phyloP scores from a whole-genome alignment of 2,329 filamentous ascomycete genomes.

The Hypoxylon sp. region DNA sequence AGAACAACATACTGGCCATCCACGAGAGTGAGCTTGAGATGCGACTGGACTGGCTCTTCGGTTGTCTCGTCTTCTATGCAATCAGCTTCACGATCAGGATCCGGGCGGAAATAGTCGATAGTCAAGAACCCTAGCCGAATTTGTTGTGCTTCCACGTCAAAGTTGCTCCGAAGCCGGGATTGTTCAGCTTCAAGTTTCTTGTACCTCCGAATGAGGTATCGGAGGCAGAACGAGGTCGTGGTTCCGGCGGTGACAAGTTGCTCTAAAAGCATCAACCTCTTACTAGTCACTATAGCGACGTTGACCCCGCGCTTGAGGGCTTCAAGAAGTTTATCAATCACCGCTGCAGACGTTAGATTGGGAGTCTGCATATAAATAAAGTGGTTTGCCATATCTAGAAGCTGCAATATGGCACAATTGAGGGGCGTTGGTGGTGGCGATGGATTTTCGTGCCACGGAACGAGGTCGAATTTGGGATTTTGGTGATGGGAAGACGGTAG shows the following conservation, averaged over 20 bases:
- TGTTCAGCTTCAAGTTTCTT: conserved; percentile 50
- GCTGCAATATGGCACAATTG: conserved; percentile 73
- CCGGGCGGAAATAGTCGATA: conserved; percentile 70
- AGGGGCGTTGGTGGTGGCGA: conserved; percentile 75
- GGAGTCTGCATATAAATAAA: conserved; percentile 81
- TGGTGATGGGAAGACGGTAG: conserved; percentile 81
- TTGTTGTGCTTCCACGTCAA: conserved; percentile 61
- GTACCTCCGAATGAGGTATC: conserved; percentile 71
- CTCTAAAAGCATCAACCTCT: conserved; percentile 81
- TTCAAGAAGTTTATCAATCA: conserved; percentile 72
- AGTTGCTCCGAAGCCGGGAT: conserved; percentile 36
- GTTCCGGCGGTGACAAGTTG: conserved; percentile 85
- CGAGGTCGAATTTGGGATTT: conserved; percentile 74
- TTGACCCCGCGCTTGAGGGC: conserved; percentile 77
- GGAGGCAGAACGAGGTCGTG: conserved; percentile 76
- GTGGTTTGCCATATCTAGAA: conserved; percentile 70
- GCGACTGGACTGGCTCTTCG: conserved; percentile 78
- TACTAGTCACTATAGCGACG: conserved; percentile 77
- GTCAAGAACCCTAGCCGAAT: conserved; percentile 64
- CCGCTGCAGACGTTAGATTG: conserved; percentile 78
- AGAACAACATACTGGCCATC: conserved; percentile 77
- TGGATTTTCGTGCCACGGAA: conserved; percentile 67
- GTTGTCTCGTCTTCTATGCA: conserved; percentile 21
- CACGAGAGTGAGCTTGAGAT: conserved; percentile 83
- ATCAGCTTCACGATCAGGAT: conserved; percentile 32